Percentiles rank a stretch among this genome's conserved stretches.
Evolutionary conservation across 495 filamentous ascomycete genomes (phyloP).

Genomic region (Daldinia decipiens): DNA sequence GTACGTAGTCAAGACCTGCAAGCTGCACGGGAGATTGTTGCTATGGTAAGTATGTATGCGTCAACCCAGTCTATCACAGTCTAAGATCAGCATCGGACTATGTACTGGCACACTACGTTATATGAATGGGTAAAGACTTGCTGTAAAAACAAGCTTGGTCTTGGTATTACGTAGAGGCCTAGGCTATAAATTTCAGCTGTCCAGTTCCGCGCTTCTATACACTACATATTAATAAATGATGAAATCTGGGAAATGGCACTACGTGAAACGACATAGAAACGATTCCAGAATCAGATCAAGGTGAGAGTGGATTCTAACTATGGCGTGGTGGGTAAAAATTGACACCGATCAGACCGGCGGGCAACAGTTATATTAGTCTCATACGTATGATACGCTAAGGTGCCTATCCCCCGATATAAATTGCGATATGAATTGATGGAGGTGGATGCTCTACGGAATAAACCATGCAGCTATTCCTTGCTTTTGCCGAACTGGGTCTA

Average conservation of each 20-base stretch:
- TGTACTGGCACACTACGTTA: conserved; percentile 2
- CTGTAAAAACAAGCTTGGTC: conserved; percentile 23
- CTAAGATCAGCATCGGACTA: conserved; percentile 22
- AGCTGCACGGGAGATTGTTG: conserved; percentile 39
- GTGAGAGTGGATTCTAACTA: conserved; percentile 22
- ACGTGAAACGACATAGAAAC: conserved; percentile 43
- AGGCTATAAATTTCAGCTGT: conserved; percentile 23
- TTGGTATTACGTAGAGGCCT: conserved; percentile 4
- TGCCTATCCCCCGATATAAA: conserved; percentile 10
- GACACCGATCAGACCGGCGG: conserved; percentile 4
- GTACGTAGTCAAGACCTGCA: conserved; percentile 19
- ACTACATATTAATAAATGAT: neutral
- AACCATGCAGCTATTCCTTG: conserved; percentile 43
- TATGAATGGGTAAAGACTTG: neutral
- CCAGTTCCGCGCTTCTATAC: conserved; percentile 28
- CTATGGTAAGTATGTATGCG: conserved; percentile 32
- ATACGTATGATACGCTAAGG: conserved; percentile 12
- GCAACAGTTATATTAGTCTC: conserved; percentile 13
- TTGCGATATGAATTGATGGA: neutral
- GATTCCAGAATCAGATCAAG: conserved; percentile 40
- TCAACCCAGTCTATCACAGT: conserved; percentile 17
- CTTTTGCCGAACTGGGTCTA: conserved; percentile 36
- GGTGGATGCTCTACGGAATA: conserved; percentile 6
- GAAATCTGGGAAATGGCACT: conserved; percentile 22
- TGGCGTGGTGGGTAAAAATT: conserved; percentile 9